These are phyloP conservation scores for Coemansia sp. DNA, from an alignment of 192 early-diverging fungal genomes.

Conservation along the genomic window DNA sequence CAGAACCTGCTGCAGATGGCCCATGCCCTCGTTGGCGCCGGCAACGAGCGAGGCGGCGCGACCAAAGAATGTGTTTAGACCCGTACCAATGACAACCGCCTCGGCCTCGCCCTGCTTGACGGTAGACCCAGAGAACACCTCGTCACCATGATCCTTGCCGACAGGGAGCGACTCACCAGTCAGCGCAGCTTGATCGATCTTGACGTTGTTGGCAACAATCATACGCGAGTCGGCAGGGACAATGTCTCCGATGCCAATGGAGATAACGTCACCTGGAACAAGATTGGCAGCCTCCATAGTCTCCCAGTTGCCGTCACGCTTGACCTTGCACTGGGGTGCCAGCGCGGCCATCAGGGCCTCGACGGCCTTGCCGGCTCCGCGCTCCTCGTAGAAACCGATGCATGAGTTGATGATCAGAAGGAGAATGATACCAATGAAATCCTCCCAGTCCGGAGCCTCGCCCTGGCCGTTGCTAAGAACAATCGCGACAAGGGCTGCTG, in stretches of 20 bases:
- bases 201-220: conserved; percentile 64
- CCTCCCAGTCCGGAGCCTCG: conserved; percentile 74
- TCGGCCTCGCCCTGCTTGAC: conserved; percentile 80
- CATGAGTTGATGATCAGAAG: conserved; percentile 79
- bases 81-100: conserved; percentile 77
- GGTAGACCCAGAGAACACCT: conserved; percentile 75
- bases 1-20: conserved; percentile 72
- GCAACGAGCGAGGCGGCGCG: conserved; percentile 76
- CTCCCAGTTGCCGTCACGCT: conserved; percentile 79
- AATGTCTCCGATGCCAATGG: conserved; percentile 83
- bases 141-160: conserved; percentile 67
- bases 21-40: conserved; percentile 68
- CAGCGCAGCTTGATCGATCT: conserved; percentile 70
- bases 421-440: conserved; percentile 80
- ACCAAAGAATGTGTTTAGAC: conserved; percentile 81
- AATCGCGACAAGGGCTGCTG: conserved; percentile 81
- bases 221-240: conserved; percentile 85
- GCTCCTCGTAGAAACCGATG: conserved; percentile 90
- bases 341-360: conserved; percentile 93
- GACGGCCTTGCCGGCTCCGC: conserved; percentile 85
- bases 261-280: conserved; percentile 89
- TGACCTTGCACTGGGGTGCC: conserved; percentile 84
- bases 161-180: conserved; percentile 75
- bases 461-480: conserved; percentile 70
- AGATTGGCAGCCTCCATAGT: conserved; percentile 73